Evolutionary conservation across 192 early-diverging fungal genomes (phyloP), one percentile per base, ranked within the genome.

Genomic region (Backusella tarrabulga): DNA sequence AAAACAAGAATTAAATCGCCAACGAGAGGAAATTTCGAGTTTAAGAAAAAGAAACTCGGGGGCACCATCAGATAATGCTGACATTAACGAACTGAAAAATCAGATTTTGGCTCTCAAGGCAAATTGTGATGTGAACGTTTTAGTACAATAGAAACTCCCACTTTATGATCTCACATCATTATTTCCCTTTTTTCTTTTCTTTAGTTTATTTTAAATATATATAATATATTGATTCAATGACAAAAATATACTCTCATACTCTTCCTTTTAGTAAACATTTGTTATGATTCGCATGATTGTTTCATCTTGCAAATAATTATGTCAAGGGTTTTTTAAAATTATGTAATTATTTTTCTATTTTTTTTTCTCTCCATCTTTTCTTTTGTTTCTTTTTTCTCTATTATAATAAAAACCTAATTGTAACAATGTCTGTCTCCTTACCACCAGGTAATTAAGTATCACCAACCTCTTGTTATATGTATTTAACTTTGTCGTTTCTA

Each of bases 61-160:
- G 77, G 84, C 67, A 63, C 9, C 23, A 12, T 83, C 88, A 60
- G 93, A 93, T 74, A 81, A 82, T 8, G 87, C 87, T 60, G 87
- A 83, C 26, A 87, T 92, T 15, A 77, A 84, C 17, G 90, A 88
- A 34, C 84, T 96, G 23, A 88, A 89, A 80, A 92, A 92, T 70
- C 92, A 96, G 80, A 92, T 94, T 40, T 86, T 90, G 29, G 86
- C 86, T 35, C 82, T 95, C 19, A 85, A 88, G 71, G 92, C 93
- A 2, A 32, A 34, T 35, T 36, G 34, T 60, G 50, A 60, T 32
- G 32, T 56, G 6, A 40, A 52, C 40, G 34, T 60, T 23, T 52
- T 32, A 56, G 50, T 73, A 17, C 34, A 73, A 60, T 60, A 46
- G 42, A 63, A 44, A 44, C 3, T 8, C 38, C 15, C 42, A 40